Evolutionary conservation across 1,284 basidiomycete genomes (phyloP).

Genomic region (Cystobasidium pallidum): DNA sequence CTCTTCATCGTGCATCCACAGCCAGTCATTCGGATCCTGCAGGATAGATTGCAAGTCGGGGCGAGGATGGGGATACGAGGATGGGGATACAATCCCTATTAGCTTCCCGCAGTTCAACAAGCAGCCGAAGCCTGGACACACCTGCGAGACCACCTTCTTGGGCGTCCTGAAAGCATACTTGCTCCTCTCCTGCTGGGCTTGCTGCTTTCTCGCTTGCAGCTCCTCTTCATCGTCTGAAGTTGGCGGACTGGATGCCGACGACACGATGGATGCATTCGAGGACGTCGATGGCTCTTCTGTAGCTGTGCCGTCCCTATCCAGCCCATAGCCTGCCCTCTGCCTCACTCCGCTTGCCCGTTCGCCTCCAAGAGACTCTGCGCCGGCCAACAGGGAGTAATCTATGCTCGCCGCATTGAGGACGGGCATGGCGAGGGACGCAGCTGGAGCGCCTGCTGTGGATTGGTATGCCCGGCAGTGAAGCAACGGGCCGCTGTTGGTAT

Average conservation of each 20-base stretch:
- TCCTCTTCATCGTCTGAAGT: conserved; percentile 27
- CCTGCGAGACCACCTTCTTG: conserved; percentile 48
- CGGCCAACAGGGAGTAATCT: conserved; percentile 43
- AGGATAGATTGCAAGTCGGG: not conserved
- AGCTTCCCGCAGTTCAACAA: too few relatives aligned
- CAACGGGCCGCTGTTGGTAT: too few relatives aligned
- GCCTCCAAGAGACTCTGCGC: conserved; percentile 35
- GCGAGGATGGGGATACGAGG: too few relatives aligned
- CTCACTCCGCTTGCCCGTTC: not conserved
- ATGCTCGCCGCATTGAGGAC: conserved; percentile 31
- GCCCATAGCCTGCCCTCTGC: conserved; percentile 42
- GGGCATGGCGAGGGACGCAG: conserved; percentile 14
- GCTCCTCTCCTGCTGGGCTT: not conserved
- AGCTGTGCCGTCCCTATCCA: conserved; percentile 49
- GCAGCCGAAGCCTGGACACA: not conserved
- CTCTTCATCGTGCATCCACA: conserved; percentile 97
- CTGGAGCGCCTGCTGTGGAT: not conserved
- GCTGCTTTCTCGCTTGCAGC: conserved; percentile 7
- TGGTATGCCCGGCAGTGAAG: too few relatives aligned
- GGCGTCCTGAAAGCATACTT: conserved; percentile 48
- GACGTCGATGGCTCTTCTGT: conserved; percentile 21
- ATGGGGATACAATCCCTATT: too few relatives aligned
- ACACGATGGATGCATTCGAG: not conserved
- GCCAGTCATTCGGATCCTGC: conserved; percentile 56
- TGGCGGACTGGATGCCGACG: conserved; percentile 4